Conservation (phyloP, 148 eudicot genomes). For the Spergularia bocconei region DNA sequence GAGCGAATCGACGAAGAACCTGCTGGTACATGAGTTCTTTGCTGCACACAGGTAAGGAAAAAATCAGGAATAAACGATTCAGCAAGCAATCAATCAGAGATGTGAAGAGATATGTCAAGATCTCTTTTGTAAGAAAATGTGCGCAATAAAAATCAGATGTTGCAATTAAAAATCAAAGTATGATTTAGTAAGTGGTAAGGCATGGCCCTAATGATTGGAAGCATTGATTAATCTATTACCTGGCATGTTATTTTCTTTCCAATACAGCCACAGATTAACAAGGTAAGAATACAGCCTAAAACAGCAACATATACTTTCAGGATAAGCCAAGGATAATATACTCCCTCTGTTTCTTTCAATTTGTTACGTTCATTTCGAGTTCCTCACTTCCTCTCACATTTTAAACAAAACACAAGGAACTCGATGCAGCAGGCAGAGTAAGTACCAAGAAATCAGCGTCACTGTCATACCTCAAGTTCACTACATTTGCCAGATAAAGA, state of each 20-base stretch:
- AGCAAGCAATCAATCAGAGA: slow-evolving; percentile 3
- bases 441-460: not conserved
- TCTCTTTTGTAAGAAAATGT: not conserved
- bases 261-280: not conserved
- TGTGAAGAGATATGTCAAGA: not conserved
- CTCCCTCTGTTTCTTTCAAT: no score
- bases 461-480: slow-evolving; percentile 69
- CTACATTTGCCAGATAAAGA: slow-evolving; percentile 90
- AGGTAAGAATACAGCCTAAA: slow-evolving; percentile 6
- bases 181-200: not conserved
- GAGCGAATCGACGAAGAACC: slow-evolving; percentile 86
- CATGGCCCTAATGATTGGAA: not conserved
- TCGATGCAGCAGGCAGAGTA: not conserved
- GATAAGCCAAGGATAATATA: no score
- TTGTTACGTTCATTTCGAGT: no score
- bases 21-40: slow-evolving; percentile 99
- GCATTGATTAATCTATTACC: not conserved
- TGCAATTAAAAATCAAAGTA: not conserved
- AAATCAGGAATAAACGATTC: slow-evolving; percentile 5
- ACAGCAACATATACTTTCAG: not conserved
- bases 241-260: not conserved
- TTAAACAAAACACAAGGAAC: no score
- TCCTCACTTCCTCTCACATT: no score
- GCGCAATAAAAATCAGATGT: not conserved
- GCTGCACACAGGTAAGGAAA: slow-evolving; percentile 42